A percentile compares a stretch with the other conserved stretches of the same genome.
Evolutionary conservation across 1,139 yeast genomes (phyloP).

Genomic region (Blastobotrys buckinghamii): DNA sequence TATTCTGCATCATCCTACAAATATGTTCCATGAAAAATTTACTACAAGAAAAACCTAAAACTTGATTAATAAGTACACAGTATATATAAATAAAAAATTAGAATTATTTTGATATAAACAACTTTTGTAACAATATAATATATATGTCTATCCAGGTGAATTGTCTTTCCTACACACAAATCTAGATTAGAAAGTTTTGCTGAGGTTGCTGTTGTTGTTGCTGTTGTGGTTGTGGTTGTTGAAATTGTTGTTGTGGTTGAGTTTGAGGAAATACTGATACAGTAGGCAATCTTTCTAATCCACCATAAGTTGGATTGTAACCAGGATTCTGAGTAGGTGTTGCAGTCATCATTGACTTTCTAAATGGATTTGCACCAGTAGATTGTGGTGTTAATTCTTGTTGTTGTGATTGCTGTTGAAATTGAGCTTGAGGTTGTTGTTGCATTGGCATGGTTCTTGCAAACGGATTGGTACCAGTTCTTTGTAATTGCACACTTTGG

Average conservation of each 20-base stretch:
- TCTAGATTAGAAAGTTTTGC: conserved; percentile 8
- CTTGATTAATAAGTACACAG: too few relatives aligned
- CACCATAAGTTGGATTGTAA: conserved; percentile 26
- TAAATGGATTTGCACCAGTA: conserved; percentile 30
- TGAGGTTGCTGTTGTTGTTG: neutral
- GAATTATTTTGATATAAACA: too few relatives aligned
- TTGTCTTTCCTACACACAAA: too few relatives aligned
- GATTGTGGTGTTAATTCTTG: conserved; percentile 16
- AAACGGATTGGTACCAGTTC: conserved; percentile 47
- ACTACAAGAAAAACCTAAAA: too few relatives aligned
- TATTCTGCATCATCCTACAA: too few relatives aligned
- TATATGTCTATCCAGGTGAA: too few relatives aligned
- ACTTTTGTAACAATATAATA: too few relatives aligned
- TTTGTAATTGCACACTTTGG: conserved; percentile 19
- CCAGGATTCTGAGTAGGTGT: conserved; percentile 3
- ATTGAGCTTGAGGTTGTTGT: conserved; percentile 1
- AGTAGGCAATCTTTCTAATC: conserved; percentile 25
- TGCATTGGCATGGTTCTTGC: conserved; percentile 13
- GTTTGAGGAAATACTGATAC: conserved; percentile 28
- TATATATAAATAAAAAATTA: too few relatives aligned
- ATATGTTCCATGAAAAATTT: too few relatives aligned
- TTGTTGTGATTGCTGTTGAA: conserved; percentile 2
- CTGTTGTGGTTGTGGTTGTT: conserved; percentile 21
- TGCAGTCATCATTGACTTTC: conserved; percentile 18
- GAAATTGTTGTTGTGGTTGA: conserved; percentile 11